Evolutionary conservation across 495 filamentous ascomycete species (phyloP).

Genomic region (Xylaria telfairii): DNA sequence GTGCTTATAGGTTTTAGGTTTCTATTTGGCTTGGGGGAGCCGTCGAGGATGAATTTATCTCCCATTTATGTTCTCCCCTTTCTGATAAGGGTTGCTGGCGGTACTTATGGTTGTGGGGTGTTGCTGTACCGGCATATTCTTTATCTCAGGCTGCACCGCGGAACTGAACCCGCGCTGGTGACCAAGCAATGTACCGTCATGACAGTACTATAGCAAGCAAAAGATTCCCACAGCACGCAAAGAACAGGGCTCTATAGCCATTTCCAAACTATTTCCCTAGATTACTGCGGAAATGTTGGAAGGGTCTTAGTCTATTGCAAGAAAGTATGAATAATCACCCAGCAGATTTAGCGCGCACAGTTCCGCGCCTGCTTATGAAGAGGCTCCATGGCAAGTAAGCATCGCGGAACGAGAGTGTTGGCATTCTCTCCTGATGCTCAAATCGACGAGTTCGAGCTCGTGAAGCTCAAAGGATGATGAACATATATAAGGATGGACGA

Average conservation of each 20-base stretch:
- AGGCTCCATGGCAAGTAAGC: background rate
- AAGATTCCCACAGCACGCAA: background rate
- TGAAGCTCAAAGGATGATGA: background rate
- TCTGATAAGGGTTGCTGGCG: background rate
- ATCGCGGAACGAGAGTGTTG: background rate
- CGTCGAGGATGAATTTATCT: background rate
- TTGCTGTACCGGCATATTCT: background rate
- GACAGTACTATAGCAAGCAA: background rate
- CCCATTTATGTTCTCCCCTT: background rate
- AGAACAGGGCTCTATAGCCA: background rate
- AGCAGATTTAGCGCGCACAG: background rate
- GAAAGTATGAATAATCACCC: background rate
- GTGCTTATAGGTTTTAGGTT: background rate
- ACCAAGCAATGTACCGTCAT: slow-evolving; percentile 22
- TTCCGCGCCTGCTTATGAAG: slow-evolving; percentile 6
- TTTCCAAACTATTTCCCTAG: background rate
- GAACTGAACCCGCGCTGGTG: slow-evolving; percentile 22
- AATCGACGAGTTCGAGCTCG: background rate
- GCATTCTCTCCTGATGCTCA: background rate
- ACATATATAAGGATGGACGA: background rate
- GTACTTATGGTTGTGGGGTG: background rate
- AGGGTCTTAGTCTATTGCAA: background rate
- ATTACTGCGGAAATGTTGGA: background rate
- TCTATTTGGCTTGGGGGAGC: background rate
- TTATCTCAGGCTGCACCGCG: slow-evolving; percentile 11